Evolutionary conservation across 192 early-diverging fungal species (phyloP), one percentile per base, ranked within the genome.

Genomic region (Fimicolochytrium jonesii): DNA sequence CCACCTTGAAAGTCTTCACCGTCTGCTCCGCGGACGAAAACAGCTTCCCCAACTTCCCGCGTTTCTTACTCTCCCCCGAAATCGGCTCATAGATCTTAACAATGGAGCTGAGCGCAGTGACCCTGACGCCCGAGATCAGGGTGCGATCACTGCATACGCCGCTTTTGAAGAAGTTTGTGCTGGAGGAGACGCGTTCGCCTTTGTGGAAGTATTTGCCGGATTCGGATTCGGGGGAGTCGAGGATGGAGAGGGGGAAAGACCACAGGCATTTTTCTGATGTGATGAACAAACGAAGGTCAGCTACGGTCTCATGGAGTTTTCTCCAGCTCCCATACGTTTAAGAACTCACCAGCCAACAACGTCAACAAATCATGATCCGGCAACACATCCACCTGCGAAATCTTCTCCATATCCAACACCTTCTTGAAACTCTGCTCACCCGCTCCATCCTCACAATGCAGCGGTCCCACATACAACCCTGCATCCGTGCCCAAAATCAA

Each of bases 311-410:
- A n/a, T n/a, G n/a, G 23, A n/a, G 3, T 41, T 6, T 39, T 13
- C 43, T 51, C 32, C 15, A 1, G 7, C 2, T 22, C 18, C n/a
- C 48, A 50, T n/a, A 1, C 48, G 1, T 6, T 4, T n/a, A n/a
- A n/a, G n/a, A 20, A 34, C 64, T 82, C 86, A 80, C 88, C 92
- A 5, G 93, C 84, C 11, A 95, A 72, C 18, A 97, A 77, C 18
- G 93, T 76, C 53, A 98, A 61, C 31, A 92, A 80, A 28, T 87
- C 86, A 63, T 80, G 82, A n/a, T 88, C 81, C 64, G 87, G 86
- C 47, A 96, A 62, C 34, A 92, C 86, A 66, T 94, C 93, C 37
- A 98, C 82, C 72, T 98, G 94, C 26, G 73, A 79, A 41, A 94
- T 86, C 64, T 85, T 86, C 50, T 92, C 92, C 41, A 91, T 48